Evolutionary conservation across 2,329 filamentous ascomycete genomes (phyloP), one percentile per base, ranked within the genome.

Genomic region (Domatiomyces globalis): DNA sequence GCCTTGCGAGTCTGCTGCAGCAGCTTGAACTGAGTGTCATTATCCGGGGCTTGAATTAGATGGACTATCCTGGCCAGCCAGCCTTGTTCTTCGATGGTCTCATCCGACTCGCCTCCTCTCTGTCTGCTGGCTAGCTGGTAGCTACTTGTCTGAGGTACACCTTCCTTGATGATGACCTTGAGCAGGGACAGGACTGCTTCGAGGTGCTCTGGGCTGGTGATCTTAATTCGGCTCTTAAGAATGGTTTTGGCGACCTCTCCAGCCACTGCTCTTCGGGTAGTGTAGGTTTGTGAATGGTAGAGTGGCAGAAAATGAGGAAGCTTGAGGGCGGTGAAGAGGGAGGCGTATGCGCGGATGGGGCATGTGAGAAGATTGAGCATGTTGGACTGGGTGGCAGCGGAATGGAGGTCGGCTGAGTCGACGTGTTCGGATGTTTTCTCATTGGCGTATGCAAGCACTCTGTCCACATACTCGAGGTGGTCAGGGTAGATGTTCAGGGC

Each of bases 81-180:
- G 49, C 92, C 92, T 73, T 98, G 92, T 70, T 98, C 92, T 68
- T 98, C 90, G 63, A 96, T 81, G 0, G 90, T 96, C 71, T 98
- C 94, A 56, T 98, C 92, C 0, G 92, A 96, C 72, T 98, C 94
- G 46, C 78, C 73, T 18, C 80, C 79, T 55, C 87, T 81, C 56
- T 87, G 77, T 63, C 90, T 85, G 12, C 74, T 70, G 5, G 84
- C 80, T 42, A 84, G 80, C 2, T 87, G 86, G 61, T 95, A 95
- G 27, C 87, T 87, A 46, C 81, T 78, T n/a, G 86, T 81, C 50
- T 83, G 74, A 62, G 94, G 89, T 12, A 85, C 83, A 10, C 90
- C 89, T 69, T 98, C 92, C 61, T 88, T 92, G 65, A 98, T 92
- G 36, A 98, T 73, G 0, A 98, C 92, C 59, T 86, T 86, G 48